These are phyloP conservation scores for Fusarium heterosporum DNA, from an alignment of 2,329 filamentous ascomycete species.

Conservation along the genomic window DNA sequence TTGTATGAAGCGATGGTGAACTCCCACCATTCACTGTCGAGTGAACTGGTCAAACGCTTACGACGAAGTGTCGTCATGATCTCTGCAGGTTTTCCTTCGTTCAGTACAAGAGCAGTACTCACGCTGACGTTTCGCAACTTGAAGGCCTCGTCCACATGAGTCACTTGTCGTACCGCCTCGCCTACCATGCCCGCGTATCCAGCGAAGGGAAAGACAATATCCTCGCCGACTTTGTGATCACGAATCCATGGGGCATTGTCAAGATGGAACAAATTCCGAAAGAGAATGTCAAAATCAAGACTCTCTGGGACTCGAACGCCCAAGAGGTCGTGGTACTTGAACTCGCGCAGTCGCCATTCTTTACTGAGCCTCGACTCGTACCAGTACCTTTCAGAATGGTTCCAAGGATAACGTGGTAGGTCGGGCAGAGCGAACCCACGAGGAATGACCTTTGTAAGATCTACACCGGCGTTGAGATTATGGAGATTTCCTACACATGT, in stretches of 20 bases:
- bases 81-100: constrained; percentile 4
- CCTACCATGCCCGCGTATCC: constrained; percentile 9
- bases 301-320: constrained; percentile 2
- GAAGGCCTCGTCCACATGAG: constrained; percentile 1
- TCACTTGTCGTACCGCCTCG: constrained; percentile 5
- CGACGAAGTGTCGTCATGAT: constrained; percentile 5
- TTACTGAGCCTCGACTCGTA: constrained; percentile 3
- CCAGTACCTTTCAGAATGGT: constrained; percentile 3
- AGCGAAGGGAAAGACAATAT: constrained; percentile 5
- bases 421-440: not conserved
- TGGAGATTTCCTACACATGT: not conserved
- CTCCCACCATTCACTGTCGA: constrained; percentile 14
- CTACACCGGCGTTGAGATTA: not conserved
- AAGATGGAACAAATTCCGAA: constrained; percentile 7
- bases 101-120: constrained; percentile 1
- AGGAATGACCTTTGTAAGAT: not conserved
- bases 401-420: constrained; percentile 9
- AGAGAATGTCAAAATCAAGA: not conserved
- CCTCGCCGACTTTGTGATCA: constrained; percentile 5
- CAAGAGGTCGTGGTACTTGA: not conserved
- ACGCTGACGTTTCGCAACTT: constrained; percentile 3
- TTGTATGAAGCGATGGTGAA: constrained; percentile 4
- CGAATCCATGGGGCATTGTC: constrained; percentile 6
- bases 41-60: constrained; percentile 5
- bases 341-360: not conserved